Evolutionary conservation across 805 yeast species (phyloP).

Genomic region (Pichia sporocuriosa): DNA sequence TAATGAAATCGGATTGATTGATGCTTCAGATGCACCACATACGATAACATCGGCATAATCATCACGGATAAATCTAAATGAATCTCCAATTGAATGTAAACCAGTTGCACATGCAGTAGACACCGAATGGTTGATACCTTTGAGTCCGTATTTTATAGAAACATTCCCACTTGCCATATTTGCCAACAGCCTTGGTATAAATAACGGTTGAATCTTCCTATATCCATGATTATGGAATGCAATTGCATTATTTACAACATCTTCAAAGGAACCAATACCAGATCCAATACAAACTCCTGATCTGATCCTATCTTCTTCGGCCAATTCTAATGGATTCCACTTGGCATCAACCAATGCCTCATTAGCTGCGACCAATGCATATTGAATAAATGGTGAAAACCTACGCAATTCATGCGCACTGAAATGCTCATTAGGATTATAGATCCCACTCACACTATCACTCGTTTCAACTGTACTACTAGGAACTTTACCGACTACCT

Average conservation of each 20-base stretch:
- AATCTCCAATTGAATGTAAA: constrained; percentile 89
- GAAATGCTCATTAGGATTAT: constrained; percentile 48
- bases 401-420: constrained; percentile 47
- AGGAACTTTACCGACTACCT: constrained; percentile 74
- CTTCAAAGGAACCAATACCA: constrained; percentile 85
- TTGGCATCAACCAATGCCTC: constrained; percentile 73
- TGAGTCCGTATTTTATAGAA: constrained; percentile 66
- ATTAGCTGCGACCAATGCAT: constrained; percentile 66
- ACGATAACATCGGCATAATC: constrained; percentile 83
- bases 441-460: constrained; percentile 23
- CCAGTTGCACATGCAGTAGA: constrained; percentile 99
- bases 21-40: constrained; percentile 92
- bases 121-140: constrained; percentile 83
- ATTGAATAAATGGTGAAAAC: constrained; percentile 67
- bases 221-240: constrained; percentile 40
- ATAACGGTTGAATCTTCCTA: constrained; percentile 73
- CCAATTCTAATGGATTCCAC: constrained; percentile 33
- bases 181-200: constrained; percentile 74
- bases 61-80: constrained; percentile 66
- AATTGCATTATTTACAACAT: constrained; percentile 56
- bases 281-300: constrained; percentile 87
- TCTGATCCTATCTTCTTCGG: constrained; percentile 29
- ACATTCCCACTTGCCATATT: constrained; percentile 96
- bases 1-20: constrained; percentile 77
- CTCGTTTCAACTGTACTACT: constrained; percentile 31